Base-by-base conservation (phyloP, 202 grass and related monocot genomes). In the Setaria viridis region DNA sequence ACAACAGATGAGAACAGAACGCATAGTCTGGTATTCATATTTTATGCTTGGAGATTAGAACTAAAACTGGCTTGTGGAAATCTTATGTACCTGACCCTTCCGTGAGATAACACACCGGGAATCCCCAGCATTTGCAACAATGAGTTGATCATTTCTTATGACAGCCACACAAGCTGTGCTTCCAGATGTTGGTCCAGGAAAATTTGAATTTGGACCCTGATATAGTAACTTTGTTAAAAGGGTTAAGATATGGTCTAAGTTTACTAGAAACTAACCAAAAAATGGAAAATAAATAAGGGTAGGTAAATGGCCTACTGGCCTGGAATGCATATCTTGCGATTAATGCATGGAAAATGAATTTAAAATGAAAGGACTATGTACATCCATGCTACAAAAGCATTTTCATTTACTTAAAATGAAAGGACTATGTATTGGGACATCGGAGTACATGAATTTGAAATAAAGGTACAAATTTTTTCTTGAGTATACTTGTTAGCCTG, bases 71-170 rank as follows among this genome's bases (percentile, higher is more conserved):
- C 20, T 64, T 75, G 21, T 10, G 86, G 33, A 75, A 68, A 64
- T 5, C 48, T 39, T 1, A 86, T 76, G 56, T 87, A 99, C 97
- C 81, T 88, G 90, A 84, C 92, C 87, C 37, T 93, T 99, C 85
- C 87, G 89, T 90, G 97, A 99, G 82, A 99, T 86, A 43, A 99
- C 94, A 89, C 97, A 96, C 67, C 97, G 97, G 60, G 97, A 99
- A 87, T 99, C 97, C 53, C 97, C 97, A 75, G 94, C 93, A 87
- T 99, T 99, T 85, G 93, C 90, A 78, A 99, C 93, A 90, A 94
- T 75, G 5, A 99, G 82, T 87, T 91, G 82, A 53, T 94, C 87
- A 86, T 99, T 88, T 91, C 91, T 99, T 90, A 99, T 91, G 82
- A 96, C 77, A 84, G 97, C 94, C 82, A 99, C 97, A 85, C 97